A percentile compares a stretch with the other conserved stretches of the same genome.
These are phyloP conservation scores for Neurospora sp. DNA, from an alignment of 495 filamentous ascomycete genomes.

Conservation along the genomic window DNA sequence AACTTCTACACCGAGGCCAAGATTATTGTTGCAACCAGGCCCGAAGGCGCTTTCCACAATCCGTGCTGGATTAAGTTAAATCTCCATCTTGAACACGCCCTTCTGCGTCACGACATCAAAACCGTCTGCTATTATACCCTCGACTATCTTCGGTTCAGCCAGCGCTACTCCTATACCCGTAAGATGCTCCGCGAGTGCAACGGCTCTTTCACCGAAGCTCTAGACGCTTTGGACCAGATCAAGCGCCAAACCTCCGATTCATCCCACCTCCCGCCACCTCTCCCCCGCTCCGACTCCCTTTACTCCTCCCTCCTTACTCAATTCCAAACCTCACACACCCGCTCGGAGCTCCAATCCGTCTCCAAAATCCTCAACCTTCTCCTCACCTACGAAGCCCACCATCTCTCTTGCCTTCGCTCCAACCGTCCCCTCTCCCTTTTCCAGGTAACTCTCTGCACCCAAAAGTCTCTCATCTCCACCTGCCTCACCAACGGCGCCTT, in stretches of 20 bases:
- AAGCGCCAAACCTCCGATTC: background rate
- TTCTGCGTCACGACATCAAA: background rate
- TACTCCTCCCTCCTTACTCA: too few species aligned
- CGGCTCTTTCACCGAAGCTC: background rate
- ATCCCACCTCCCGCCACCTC: too few species aligned
- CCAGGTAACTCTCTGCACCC: background rate
- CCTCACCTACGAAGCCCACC: background rate
- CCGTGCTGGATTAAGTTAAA: background rate
- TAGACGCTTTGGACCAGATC: background rate
- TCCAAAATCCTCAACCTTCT: background rate
- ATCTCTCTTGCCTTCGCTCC: background rate
- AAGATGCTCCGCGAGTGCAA: background rate
- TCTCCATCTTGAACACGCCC: background rate
- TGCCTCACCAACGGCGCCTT: too few species aligned
- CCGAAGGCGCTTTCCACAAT: background rate
- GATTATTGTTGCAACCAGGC: background rate
- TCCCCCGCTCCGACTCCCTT: too few species aligned
- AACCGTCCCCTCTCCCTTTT: background rate
- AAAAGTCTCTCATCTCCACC: too few species aligned
- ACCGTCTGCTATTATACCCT: background rate
- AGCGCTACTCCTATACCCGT: background rate
- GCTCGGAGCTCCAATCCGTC: background rate
- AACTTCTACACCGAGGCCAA: background rate
- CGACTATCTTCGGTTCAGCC: background rate
- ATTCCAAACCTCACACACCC: too few species aligned